Base-by-base conservation (phyloP, 345 rosid species). In the Geranium rotundifolium region DNA sequence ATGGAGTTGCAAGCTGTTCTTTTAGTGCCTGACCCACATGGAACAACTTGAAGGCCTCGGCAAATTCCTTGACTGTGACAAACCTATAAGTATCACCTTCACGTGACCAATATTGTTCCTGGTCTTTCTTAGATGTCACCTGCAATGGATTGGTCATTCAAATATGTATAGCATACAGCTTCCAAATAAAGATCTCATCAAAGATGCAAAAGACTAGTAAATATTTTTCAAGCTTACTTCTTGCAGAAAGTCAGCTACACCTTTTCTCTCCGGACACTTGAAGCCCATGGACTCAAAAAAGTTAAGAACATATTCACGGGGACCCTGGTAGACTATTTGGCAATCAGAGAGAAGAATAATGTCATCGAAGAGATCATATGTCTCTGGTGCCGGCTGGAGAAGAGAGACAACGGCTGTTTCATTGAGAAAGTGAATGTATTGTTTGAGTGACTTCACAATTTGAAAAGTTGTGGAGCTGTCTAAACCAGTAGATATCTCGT, bases 331-430 rank as follows among this genome's bases (percentile, higher is more conserved):
- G 10, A 34, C 41, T 1, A 34, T 34, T 8, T 34, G 41, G 41
- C 41, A 5, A 34, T 89, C 88, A 3, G 90, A 81, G 37, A 86
- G 68, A 60, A 89, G 83, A 34, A 89, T 76, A 58, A 88, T 74
- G 62, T 89, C 92, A 68, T 89, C 90, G 15, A 86, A 89, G 18
- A 89, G 83, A 70, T 84, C 71, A 9, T 81, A 89, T 55, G 93
- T 89, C 69, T 86, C 96, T 0, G 88, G 90, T 29, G 93, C 86
- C 16, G 93, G 96, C 73, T 89, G 92, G 29, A 89, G 93, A 58
- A 89, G 96, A 49, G 96, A 86, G 55, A 89, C 73, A 58, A 82
- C 67, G 19, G 89, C 82, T 8, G 93, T 89, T 73, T 80, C 85
- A 41, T 80, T 62, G 29, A 82, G 69, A 61, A 82, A 76, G 69